Evolutionary conservation across 352 stramenopile species (phyloP).

Genomic region (Blastocystis sp.): DNA sequence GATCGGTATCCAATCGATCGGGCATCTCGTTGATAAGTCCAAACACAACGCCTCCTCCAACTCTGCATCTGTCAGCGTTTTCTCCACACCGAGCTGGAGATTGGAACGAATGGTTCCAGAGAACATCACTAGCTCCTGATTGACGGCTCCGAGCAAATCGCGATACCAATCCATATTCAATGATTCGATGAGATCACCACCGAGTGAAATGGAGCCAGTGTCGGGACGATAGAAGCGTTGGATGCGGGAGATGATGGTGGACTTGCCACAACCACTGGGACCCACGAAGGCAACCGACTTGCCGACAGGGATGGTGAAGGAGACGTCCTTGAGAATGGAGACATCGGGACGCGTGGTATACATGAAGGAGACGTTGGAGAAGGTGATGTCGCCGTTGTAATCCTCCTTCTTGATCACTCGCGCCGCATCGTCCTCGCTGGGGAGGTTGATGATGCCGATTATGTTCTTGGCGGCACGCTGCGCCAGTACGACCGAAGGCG

Average conservation of each 20-base stretch:
- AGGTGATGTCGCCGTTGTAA: slow-evolving; percentile 63
- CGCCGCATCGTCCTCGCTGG: not conserved
- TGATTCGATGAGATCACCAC: not conserved
- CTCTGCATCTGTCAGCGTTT: slow-evolving; percentile 66
- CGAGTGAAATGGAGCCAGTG: not conserved
- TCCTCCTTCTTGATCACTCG: slow-evolving; percentile 7
- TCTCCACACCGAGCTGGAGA: slow-evolving; percentile 68
- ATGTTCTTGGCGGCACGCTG: slow-evolving; percentile 16
- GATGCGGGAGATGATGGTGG: slow-evolving; percentile 70
- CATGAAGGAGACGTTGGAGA: slow-evolving; percentile 76
- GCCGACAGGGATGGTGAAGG: slow-evolving; percentile 66
- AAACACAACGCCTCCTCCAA: slow-evolving; percentile 65
- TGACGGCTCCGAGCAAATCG: slow-evolving; percentile 71
- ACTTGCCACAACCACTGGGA: slow-evolving; percentile 72
- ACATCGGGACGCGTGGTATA: slow-evolving; percentile 74
- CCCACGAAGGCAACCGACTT: slow-evolving; percentile 75
- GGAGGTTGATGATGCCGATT: not conserved
- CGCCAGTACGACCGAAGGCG: not conserved
- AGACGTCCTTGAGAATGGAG: slow-evolving; percentile 70
- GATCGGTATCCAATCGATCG: slow-evolving; percentile 66
- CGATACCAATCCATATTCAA: slow-evolving; percentile 61
- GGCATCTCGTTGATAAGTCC: slow-evolving; percentile 61
- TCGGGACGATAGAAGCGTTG: slow-evolving; percentile 63
- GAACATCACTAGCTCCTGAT: slow-evolving; percentile 80
- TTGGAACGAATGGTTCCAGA: slow-evolving; percentile 68